Base-by-base conservation (phyloP, 2,329 filamentous ascomycete species). In the Emydomyces testavorans region DNA sequence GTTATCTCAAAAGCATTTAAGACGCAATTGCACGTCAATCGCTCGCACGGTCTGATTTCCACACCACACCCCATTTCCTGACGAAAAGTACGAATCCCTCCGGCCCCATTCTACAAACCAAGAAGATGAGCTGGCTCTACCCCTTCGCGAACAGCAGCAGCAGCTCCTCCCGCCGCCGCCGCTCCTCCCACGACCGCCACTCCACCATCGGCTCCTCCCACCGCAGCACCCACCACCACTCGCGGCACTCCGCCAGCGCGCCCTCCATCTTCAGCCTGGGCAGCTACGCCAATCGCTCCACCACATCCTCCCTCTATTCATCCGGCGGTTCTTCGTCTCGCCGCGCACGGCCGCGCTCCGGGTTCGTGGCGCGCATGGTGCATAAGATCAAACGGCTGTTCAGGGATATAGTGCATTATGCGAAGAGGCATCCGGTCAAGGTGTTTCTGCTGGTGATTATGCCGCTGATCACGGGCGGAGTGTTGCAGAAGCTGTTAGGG, bases 371-470 rank as follows among this genome's bases (percentile, higher is more conserved):
- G 48, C 80, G 82, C 56, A 73, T 87, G 39, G 75, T 86, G 64
- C 77, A 78, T 65, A 82, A 86, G 59, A 77, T 95, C 52, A 83
- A 82, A 61, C 80, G 83, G 36, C 77, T 94, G 53, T 70, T 94
- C 49, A 83, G 83, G 59, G 82, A 94, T 62, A 79, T 95, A 6
- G 73, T 83, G 63, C 78, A 82, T 63, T 94, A 90, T 68, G 83
- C 85, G 58, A 83, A 85, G 62, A 76, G 79, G 31, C 83, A 95
- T 68, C 90, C 89, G 0, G 69, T 87, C 61, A 93, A 93, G 69
- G 85, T 94, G 40, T 85, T 95, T 71, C 74, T 85, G 72, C 77
- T 88, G 53, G 82, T 94, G 53, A 76, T 95, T 58, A 79, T 95
- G 76, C 90, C 90, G 7, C 74, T 96, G 50, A 71, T 95, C 58